These are phyloP conservation scores for Ceratobasidium sp. DNA, from an alignment of 1,284 basidiomycete species.

Conservation along the genomic window DNA sequence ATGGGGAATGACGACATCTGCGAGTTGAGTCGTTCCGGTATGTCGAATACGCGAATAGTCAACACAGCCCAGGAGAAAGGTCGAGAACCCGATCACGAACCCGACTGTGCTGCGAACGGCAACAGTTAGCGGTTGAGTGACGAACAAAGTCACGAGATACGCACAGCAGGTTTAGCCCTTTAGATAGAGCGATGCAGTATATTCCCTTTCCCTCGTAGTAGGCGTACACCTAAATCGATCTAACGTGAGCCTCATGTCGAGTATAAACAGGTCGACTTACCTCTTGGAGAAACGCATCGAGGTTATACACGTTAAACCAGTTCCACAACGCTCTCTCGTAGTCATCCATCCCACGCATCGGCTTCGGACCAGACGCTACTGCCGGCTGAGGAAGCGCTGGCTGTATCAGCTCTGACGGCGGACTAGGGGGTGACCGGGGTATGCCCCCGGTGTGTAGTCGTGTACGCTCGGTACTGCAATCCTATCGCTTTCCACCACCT, in stretches of 20 bases:
- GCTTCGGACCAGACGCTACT: constrained; percentile 52
- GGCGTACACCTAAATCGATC: constrained; percentile 68
- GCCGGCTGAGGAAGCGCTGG: constrained; percentile 50
- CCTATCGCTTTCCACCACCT: no score
- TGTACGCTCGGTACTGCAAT: no score
- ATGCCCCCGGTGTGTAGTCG: no score
- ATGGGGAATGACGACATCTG: constrained; percentile 81
- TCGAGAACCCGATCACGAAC: constrained; percentile 97
- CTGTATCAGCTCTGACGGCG: constrained; percentile 63
- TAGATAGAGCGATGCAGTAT: constrained; percentile 90
- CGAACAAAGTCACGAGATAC: constrained; percentile 57
- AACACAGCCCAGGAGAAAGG: constrained; percentile 94
- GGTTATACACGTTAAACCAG: constrained; percentile 98
- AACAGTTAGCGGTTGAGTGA: constrained; percentile 19
- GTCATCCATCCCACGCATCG: constrained; percentile 79
- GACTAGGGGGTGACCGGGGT: no score
- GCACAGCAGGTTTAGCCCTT: constrained; percentile 91
- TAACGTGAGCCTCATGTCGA: not conserved
- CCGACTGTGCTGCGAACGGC: constrained; percentile 82
- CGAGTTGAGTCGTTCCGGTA: constrained; percentile 73
- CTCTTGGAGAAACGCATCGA: constrained; percentile 95
- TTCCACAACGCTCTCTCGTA: constrained; percentile 96
- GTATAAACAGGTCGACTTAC: constrained; percentile 59
- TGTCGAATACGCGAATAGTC: constrained; percentile 86
- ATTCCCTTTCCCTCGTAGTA: constrained; percentile 98